phyloP scores from a whole-genome alignment of 2,329 filamentous ascomycete genomes.

The Ceratocystis destructans region DNA sequence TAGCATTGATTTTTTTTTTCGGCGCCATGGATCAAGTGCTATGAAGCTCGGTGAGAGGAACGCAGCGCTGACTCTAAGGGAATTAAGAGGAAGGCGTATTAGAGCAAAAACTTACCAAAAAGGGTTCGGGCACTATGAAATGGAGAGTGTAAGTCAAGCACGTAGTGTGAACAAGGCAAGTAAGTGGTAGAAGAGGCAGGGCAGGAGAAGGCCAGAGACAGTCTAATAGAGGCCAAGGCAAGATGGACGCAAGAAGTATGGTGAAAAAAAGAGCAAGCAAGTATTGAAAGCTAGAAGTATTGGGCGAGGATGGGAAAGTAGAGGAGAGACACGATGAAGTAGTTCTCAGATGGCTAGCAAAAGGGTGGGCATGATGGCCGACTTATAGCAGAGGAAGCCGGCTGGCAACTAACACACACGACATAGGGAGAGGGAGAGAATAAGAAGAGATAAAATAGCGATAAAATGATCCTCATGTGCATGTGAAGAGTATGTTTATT shows the following conservation, averaged over 20 bases:
- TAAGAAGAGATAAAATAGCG: background rate
- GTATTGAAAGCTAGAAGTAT: background rate
- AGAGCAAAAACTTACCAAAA: background rate
- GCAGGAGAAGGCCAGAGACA: background rate
- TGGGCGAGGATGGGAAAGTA: background rate
- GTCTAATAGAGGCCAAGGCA: background rate
- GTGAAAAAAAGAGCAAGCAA: background rate
- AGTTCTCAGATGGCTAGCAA: background rate
- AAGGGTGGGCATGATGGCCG: background rate
- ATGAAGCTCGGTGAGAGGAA: background rate
- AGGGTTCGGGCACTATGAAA: background rate
- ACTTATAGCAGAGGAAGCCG: conserved; percentile 1
- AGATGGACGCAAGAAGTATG: background rate
- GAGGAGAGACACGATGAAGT: background rate
- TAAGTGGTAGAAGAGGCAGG: background rate
- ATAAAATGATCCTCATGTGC: too few relatives aligned
- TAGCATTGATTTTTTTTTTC: conserved; percentile 8
- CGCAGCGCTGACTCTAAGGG: background rate
- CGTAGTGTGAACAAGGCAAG: background rate
- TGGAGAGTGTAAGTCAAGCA: background rate
- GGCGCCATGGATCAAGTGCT: background rate
- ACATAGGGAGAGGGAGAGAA: background rate
- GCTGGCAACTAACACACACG: too few relatives aligned
- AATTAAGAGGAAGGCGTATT: background rate
- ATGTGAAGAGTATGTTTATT: too few relatives aligned